Conservation (phyloP, 768 basidiomycete genomes). For the Coprinopsis strossmayeri region DNA sequence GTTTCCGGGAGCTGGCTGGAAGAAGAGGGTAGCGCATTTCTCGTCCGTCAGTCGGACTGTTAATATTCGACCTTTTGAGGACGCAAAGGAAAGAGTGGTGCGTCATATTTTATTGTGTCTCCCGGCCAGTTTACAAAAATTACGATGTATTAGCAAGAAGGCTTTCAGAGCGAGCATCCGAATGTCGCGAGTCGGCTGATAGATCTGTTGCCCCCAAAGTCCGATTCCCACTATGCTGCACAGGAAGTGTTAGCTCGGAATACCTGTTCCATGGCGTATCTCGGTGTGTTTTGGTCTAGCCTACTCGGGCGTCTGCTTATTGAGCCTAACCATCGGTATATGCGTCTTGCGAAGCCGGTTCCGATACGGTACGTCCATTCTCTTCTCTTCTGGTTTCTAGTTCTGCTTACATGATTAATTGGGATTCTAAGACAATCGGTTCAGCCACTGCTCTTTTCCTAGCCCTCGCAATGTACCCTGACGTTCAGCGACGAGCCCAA, state of each 20-base stretch:
- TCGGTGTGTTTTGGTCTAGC: no score
- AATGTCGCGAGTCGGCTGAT: background rate
- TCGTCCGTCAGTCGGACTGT: slow-evolving; percentile 23
- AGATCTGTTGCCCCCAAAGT: background rate
- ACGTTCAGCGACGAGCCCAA: slow-evolving; percentile 8
- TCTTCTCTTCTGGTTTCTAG: background rate
- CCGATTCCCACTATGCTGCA: background rate
- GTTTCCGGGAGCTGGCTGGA: slow-evolving; percentile 41
- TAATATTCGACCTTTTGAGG: background rate
- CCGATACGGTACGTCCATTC: background rate
- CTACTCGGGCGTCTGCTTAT: no score
- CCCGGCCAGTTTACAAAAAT: no score
- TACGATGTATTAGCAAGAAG: no score
- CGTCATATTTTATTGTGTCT: no score
- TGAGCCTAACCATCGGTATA: background rate
- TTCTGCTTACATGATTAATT: background rate
- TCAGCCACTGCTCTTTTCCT: slow-evolving; percentile 2
- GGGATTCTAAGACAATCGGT: background rate
- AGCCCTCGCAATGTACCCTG: slow-evolving; percentile 8
- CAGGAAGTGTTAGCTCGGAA: background rate
- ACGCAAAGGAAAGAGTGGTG: background rate
- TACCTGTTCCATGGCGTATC: background rate
- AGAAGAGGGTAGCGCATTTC: slow-evolving; percentile 27
- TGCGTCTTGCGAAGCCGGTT: background rate
- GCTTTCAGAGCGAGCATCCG: background rate